Conservation (phyloP, 352 stramenopile genomes). For the Globisporangium mamillatum region DNA sequence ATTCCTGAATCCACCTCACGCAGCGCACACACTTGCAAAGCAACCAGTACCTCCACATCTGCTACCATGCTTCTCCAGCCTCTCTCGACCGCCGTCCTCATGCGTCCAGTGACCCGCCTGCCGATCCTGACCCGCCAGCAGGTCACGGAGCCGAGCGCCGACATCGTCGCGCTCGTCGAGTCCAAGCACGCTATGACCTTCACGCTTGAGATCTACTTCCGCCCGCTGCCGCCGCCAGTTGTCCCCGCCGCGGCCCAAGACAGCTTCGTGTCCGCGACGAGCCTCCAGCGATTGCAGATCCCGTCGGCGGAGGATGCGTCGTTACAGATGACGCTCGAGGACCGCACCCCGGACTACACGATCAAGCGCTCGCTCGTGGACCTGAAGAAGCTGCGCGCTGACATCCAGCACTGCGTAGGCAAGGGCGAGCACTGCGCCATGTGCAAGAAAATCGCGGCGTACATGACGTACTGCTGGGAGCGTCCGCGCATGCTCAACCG, state of each 20-base stretch:
- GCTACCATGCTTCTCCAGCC: slow-evolving; percentile 2
- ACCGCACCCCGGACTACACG: slow-evolving; percentile 13
- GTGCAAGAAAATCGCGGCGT: slow-evolving; percentile 14
- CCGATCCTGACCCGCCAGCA: slow-evolving; percentile 5
- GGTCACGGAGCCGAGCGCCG: slow-evolving; percentile 5
- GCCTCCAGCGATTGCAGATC: not conserved
- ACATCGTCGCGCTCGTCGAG: slow-evolving; percentile 13
- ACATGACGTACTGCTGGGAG: slow-evolving; percentile 16
- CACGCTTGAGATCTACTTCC: slow-evolving; percentile 11
- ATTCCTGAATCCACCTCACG: slow-evolving; percentile 2
- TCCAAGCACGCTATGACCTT: slow-evolving; percentile 5
- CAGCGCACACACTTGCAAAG: not conserved
- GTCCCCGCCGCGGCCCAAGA: not conserved
- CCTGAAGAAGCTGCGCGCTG: slow-evolving; percentile 10
- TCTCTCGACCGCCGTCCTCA: not conserved
- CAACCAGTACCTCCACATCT: not conserved
- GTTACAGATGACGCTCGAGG: not conserved
- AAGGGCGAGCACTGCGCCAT: slow-evolving; percentile 12
- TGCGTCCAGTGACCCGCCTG: not conserved
- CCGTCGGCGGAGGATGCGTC: not conserved
- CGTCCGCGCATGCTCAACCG: slow-evolving; percentile 11
- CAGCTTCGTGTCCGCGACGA: slow-evolving; percentile 9
- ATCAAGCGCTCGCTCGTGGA: slow-evolving; percentile 13
- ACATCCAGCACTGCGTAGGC: slow-evolving; percentile 7
- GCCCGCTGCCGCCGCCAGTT: not conserved